Evolutionary conservation across 140 eudicot genomes (phyloP).

Genomic region (Stevia rebaudiana): DNA sequence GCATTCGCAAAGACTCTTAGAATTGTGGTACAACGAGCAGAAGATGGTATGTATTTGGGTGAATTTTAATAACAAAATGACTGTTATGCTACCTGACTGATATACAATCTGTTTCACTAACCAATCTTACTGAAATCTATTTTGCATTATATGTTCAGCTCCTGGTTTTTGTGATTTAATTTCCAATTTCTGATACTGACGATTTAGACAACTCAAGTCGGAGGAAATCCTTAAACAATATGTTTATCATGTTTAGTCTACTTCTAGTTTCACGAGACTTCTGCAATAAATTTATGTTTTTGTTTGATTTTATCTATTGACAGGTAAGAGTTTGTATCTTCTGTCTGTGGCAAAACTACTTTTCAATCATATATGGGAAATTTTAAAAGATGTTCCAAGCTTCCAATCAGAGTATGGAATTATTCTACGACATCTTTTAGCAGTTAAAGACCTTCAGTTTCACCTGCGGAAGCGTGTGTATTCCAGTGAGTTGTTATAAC

Average conservation of each 20-base stretch:
- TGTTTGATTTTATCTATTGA: slow-evolving; percentile 24
- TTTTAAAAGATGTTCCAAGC: slow-evolving; percentile 78
- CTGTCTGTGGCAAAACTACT: slow-evolving; percentile 67
- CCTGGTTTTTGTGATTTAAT: neutral
- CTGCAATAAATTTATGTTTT: too few relatives aligned
- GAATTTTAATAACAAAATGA: slow-evolving; percentile 5
- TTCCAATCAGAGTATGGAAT: slow-evolving; percentile 82
- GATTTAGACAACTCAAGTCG: neutral
- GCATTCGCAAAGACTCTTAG: slow-evolving; percentile 77
- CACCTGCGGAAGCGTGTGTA: slow-evolving; percentile 69
- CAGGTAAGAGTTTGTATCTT: slow-evolving; percentile 63
- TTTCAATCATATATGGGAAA: slow-evolving; percentile 76
- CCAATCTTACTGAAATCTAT: slow-evolving; percentile 1
- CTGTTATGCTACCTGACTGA: neutral
- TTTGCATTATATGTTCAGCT: neutral
- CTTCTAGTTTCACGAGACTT: too few relatives aligned
- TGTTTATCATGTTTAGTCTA: slow-evolving; percentile 1
- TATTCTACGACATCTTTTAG: slow-evolving; percentile 80
- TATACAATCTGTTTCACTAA: neutral
- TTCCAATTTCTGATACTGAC: neutral
- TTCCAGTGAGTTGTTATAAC: slow-evolving; percentile 51
- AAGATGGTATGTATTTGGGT: slow-evolving; percentile 52
- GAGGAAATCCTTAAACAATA: neutral
- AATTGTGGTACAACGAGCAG: slow-evolving; percentile 69
- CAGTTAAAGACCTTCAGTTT: slow-evolving; percentile 51